These are phyloP conservation scores for Odontarrhena argentea DNA, from an alignment of 345 rosid genomes.

Conservation along the genomic window DNA sequence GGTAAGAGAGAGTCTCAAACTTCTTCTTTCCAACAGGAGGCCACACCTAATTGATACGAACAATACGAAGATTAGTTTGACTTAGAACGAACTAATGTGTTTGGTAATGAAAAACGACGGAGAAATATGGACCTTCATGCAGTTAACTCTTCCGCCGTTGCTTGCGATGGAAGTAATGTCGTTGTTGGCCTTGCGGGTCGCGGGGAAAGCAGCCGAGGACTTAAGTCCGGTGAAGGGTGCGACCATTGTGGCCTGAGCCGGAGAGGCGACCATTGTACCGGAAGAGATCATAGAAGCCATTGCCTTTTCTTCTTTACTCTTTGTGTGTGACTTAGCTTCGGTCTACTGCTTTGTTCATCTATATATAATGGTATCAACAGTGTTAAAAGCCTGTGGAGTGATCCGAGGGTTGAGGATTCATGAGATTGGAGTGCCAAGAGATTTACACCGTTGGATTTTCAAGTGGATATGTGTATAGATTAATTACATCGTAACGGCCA, in stretches of 20 bases:
- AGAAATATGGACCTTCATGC: slow-evolving; percentile 50
- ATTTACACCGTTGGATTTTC: slow-evolving; percentile 44
- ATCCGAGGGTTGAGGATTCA: slow-evolving; percentile 42
- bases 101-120: neutral
- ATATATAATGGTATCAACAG: slow-evolving; percentile 44
- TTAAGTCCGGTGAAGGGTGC: slow-evolving; percentile 58
- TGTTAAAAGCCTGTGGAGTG: neutral
- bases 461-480: slow-evolving; percentile 35
- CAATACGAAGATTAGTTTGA: too few relatives aligned
- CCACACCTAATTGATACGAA: slow-evolving; percentile 45
- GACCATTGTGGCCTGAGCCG: slow-evolving; percentile 54
- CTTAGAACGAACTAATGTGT: too few relatives aligned
- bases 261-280: slow-evolving; percentile 49
- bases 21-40: slow-evolving; percentile 50
- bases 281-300: slow-evolving; percentile 67
- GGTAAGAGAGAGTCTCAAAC: slow-evolving; percentile 58
- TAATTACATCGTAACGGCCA: slow-evolving; percentile 30
- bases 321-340: slow-evolving; percentile 20
- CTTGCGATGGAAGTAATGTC: slow-evolving; percentile 54
- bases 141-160: slow-evolving; percentile 53
- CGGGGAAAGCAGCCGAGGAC: slow-evolving; percentile 49
- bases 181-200: slow-evolving; percentile 44
- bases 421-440: slow-evolving; percentile 10
- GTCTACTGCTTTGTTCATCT: slow-evolving; percentile 9
- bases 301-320: slow-evolving; percentile 12